These are phyloP conservation scores for Phialophora chinensis DNA, from an alignment of 2,329 filamentous ascomycete species.

Conservation along the genomic window DNA sequence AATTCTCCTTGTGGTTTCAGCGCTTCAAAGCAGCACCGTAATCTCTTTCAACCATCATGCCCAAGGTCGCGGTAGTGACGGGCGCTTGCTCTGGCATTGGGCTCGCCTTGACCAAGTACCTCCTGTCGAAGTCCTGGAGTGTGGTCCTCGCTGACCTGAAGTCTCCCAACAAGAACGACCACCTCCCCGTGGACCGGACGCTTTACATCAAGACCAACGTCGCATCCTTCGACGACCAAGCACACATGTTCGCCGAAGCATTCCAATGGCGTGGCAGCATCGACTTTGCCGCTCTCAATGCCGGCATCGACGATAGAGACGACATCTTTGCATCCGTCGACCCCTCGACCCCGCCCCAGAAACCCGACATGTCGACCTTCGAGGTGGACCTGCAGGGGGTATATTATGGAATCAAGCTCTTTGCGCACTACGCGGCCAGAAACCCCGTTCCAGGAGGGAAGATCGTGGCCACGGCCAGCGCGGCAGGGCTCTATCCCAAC, in stretches of 20 bases:
- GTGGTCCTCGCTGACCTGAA: constrained; percentile 26
- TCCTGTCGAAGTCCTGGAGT: constrained; percentile 22
- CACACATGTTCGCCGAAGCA: constrained; percentile 24
- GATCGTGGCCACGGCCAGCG: constrained; percentile 54
- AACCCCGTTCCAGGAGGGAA: constrained; percentile 48
- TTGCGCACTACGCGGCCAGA: constrained; percentile 61
- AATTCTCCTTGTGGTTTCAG: too few species aligned
- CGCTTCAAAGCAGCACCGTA: neutral
- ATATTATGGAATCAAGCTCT: constrained; percentile 55
- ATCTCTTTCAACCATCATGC: constrained; percentile 8
- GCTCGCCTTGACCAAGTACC: constrained; percentile 20
- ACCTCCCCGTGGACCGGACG: neutral
- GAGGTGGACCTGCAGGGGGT: constrained; percentile 20
- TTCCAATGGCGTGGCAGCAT: constrained; percentile 22
- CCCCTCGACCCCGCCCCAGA: constrained; percentile 15
- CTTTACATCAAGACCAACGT: constrained; percentile 23
- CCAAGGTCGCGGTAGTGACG: constrained; percentile 39
- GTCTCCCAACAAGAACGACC: constrained; percentile 3
- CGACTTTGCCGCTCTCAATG: constrained; percentile 27
- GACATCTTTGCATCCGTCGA: constrained; percentile 26
- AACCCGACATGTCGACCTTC: constrained; percentile 21
- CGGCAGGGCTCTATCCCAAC: constrained; percentile 51
- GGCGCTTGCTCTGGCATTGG: constrained; percentile 42
- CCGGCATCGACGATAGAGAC: constrained; percentile 26
- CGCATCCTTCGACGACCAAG: constrained; percentile 25